phyloP scores from a whole-genome alignment of 768 basidiomycete species.

The Mycena venus region DNA sequence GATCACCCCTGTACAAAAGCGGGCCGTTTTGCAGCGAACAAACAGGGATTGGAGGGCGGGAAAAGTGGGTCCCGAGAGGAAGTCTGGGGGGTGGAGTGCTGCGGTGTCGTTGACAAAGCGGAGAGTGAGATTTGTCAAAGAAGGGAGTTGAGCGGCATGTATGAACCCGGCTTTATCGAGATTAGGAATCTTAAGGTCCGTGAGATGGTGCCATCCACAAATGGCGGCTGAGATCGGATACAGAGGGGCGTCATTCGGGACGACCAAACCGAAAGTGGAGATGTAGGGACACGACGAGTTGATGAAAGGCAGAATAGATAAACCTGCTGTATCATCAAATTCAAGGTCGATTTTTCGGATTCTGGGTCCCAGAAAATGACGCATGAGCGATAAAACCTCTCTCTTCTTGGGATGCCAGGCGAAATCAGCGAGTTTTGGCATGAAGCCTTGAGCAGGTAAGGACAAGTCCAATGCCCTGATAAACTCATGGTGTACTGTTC shows the following conservation, averaged over 20 bases:
- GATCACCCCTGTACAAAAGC: conserved; percentile 5
- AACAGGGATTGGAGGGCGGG: not conserved
- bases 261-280: not conserved
- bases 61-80: conserved; percentile 11
- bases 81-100: not conserved
- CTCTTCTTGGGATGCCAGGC: not conserved
- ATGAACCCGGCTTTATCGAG: conserved; percentile 9
- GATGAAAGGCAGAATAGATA: not conserved
- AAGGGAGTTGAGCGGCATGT: not conserved
- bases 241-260: not conserved
- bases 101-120: not conserved
- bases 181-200: not conserved
- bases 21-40: not conserved
- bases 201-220: conserved; percentile 15
- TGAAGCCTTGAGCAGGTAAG: not conserved
- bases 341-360: not conserved
- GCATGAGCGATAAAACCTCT: not conserved
- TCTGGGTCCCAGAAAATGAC: not conserved
- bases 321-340: not conserved
- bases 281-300: not conserved
- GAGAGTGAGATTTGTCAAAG: conserved; percentile 1
- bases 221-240: not conserved
- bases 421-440: conserved; percentile 8
- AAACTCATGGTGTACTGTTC: not conserved
- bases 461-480: conserved; percentile 21